A percentile compares a stretch with the other conserved stretches of the same genome.
These are phyloP conservation scores for Blastomyces silverae DNA, from an alignment of 2,329 filamentous ascomycete genomes.

Conservation along the genomic window DNA sequence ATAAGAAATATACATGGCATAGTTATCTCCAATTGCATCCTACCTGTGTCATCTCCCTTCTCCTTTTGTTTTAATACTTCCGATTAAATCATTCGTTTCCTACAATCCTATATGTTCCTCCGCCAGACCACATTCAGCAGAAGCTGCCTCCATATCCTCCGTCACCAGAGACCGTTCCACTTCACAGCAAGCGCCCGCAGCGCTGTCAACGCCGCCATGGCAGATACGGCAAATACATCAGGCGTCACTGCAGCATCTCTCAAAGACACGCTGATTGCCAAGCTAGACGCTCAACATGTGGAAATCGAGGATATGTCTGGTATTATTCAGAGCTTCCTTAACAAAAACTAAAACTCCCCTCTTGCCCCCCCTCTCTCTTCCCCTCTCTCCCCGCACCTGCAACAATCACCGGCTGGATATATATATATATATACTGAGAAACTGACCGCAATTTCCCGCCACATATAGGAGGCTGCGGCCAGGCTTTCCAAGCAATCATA, in stretches of 20 bases:
- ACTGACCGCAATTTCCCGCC: slow-evolving; percentile 12
- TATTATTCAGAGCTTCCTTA: slow-evolving; percentile 40
- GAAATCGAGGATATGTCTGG: slow-evolving; percentile 90
- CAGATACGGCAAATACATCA: slow-evolving; percentile 46
- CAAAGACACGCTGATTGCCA: slow-evolving; percentile 59
- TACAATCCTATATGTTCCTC: slow-evolving; percentile 19
- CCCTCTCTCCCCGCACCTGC: neutral
- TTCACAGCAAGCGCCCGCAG: slow-evolving; percentile 32
- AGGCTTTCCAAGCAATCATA: slow-evolving; percentile 63
- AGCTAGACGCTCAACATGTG: slow-evolving; percentile 68
- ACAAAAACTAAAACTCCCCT: neutral
- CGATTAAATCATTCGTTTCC: neutral
- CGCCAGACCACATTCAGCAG: slow-evolving; percentile 17
- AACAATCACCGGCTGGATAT: neutral
- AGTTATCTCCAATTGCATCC: neutral
- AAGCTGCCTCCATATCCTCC: slow-evolving; percentile 15
- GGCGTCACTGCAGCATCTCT: slow-evolving; percentile 68
- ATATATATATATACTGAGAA: neutral
- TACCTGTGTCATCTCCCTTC: neutral
- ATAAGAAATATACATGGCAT: neutral
- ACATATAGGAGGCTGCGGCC: slow-evolving; percentile 58
- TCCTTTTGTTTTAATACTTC: slow-evolving; percentile 1
- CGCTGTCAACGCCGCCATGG: slow-evolving; percentile 37
- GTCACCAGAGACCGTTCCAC: slow-evolving; percentile 28
- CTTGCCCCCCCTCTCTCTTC: no score